Base-by-base conservation (phyloP, 225 moss, liverwort and hornwort species). In the Physcomitrellopsis africana region DNA sequence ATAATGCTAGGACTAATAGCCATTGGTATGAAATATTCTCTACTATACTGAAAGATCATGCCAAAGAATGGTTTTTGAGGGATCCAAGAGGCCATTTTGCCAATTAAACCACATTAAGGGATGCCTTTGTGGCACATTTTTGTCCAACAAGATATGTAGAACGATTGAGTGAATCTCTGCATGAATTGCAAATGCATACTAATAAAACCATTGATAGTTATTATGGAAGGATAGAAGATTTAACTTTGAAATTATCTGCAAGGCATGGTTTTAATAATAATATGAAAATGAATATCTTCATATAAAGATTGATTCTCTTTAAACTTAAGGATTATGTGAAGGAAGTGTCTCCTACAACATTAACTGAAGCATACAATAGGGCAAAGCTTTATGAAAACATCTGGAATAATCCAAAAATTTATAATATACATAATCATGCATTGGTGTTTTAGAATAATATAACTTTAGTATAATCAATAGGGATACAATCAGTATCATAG, bases 111-210 rank as follows among this genome's bases (percentile, higher is more conserved):
- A 2, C 15, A 0, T 0, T 64, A 0, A 7, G 16, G 5, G 64
- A 74, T 74, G 54, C 42, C 13, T 65, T 74, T 7, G 22, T 68
- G 0, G 23, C 51, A 0, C 68, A 72, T 0, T 72, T 72, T 61
- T 2, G 61, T 1, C 70, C 70, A 1, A 71, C 26, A 23, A 55
- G 58, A 0, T 71, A 59, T 27, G 26, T 15, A n/a, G n/a, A n/a
- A n/a, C n/a, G n/a, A n/a, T n/a, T n/a, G n/a, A n/a, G n/a, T n/a
- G n/a, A n/a, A n/a, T 15, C 10, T 57, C 0, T 0, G 23, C 59
- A 47, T 59, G 70, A 71, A 45, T 0, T 71, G 15, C 44, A 58
- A 47, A 71, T 71, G 70, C 56, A 57, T 0, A 42, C 20, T 0
- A 57, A 57, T 16, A 57, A 70, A 2, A 10, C 57, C 6, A 70